Conservation (phyloP, 2,329 filamentous ascomycete genomes). For the Epichloe uncinata region DNA sequence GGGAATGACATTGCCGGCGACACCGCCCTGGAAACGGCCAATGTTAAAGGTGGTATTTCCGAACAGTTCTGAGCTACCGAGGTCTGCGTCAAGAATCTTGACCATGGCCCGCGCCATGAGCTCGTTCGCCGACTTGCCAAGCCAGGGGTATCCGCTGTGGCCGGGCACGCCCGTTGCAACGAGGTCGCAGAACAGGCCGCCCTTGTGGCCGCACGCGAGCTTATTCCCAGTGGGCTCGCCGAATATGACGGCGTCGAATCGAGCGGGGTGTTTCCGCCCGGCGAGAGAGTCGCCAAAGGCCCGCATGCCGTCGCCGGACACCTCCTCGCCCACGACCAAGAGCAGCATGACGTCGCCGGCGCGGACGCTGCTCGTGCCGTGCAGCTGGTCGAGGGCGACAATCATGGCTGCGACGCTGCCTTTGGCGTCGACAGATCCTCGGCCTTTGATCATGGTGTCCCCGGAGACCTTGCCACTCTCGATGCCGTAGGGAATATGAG, state of each 20-base stretch:
- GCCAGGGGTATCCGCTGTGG: constrained; percentile 86
- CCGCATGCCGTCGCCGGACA: constrained; percentile 66
- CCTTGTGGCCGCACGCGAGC: constrained; percentile 86
- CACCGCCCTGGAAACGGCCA: constrained; percentile 63
- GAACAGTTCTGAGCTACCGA: constrained; percentile 65
- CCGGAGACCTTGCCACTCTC: constrained; percentile 29
- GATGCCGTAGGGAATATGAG: constrained; percentile 55
- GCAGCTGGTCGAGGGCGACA: constrained; percentile 47
- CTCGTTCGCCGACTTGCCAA: constrained; percentile 76
- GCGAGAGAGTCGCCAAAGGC: constrained; percentile 29
- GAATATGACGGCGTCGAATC: constrained; percentile 62
- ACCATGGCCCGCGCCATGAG: constrained; percentile 60
- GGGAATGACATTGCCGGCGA: constrained; percentile 81
- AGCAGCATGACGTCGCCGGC: constrained; percentile 43
- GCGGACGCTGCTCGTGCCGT: constrained; percentile 25
- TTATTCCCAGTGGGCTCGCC: constrained; percentile 86
- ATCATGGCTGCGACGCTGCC: constrained; percentile 61
- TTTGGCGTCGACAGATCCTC: constrained; percentile 63
- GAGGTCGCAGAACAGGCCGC: constrained; percentile 56
- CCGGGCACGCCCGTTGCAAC: constrained; percentile 60
- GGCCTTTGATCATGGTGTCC: constrained; percentile 49
- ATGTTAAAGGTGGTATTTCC: constrained; percentile 87
- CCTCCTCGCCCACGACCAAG: constrained; percentile 75
- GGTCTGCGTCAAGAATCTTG: constrained; percentile 50
- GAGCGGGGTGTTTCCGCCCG: constrained; percentile 18